These are phyloP conservation scores for Xylaria telfairii DNA, from an alignment of 495 filamentous ascomycete species.

Conservation along the genomic window DNA sequence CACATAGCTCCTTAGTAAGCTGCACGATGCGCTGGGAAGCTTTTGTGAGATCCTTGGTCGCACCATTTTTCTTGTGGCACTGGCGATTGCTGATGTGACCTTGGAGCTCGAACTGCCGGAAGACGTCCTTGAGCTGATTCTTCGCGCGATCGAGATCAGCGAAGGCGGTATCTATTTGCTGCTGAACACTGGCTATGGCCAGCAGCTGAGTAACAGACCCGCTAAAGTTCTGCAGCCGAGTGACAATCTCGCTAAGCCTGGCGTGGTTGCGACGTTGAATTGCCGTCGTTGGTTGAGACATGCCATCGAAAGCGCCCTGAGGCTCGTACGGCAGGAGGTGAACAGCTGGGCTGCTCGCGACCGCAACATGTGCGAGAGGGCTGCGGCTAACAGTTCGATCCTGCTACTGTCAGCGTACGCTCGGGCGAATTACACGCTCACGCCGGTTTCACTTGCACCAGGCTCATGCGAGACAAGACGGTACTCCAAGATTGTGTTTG, in stretches of 20 bases:
- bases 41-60: conserved; percentile 4
- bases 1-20: conserved; percentile 13
- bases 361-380: background rate
- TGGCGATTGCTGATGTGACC: conserved; percentile 20
- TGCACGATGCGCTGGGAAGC: conserved; percentile 17
- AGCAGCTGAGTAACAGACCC: conserved; percentile 18
- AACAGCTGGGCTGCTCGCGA: background rate
- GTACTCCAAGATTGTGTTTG: background rate
- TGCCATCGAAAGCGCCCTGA: background rate
- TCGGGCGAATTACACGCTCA: background rate
- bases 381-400: background rate
- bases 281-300: background rate
- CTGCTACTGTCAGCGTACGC: conserved; percentile 1
- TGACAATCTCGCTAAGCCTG: background rate
- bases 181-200: conserved; percentile 17
- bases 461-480: background rate
- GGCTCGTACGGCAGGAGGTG: background rate
- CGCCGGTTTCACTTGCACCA: background rate
- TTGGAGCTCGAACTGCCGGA: conserved; percentile 14
- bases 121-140: conserved; percentile 9
- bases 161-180: conserved; percentile 8
- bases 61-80: conserved; percentile 5
- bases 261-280: conserved; percentile 23
- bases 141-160: conserved; percentile 11
- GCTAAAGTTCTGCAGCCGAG: conserved; percentile 15